A percentile compares a stretch with the other conserved stretches of the same genome.
phyloP scores from a whole-genome alignment of 108 stramenopile species.

The Skeletonema tropicum region DNA sequence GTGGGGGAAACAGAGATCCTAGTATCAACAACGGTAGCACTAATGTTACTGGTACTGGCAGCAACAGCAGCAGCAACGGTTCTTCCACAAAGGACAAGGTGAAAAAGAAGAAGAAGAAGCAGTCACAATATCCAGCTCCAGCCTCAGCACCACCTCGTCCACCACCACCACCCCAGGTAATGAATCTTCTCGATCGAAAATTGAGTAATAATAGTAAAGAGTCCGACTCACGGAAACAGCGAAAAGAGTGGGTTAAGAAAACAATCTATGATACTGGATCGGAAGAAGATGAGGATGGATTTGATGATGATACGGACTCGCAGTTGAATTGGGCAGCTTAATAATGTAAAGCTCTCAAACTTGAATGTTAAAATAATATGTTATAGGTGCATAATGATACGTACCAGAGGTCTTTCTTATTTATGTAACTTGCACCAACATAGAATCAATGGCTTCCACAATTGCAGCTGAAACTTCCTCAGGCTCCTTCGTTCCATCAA shows the following conservation, averaged over 20 bases:
- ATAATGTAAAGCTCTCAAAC: neutral
- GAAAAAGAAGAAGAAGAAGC: neutral
- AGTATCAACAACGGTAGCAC: neutral
- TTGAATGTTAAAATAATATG: no score
- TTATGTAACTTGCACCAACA: slow-evolving; percentile 15
- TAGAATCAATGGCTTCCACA: slow-evolving; percentile 39
- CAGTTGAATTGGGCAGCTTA: slow-evolving; percentile 5
- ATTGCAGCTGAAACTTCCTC: slow-evolving; percentile 58
- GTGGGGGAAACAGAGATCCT: neutral
- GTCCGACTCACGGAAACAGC: neutral
- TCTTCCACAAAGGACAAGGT: neutral
- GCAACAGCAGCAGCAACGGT: neutral
- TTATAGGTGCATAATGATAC: no score
- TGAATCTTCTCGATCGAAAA: no score
- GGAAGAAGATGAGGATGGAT: neutral
- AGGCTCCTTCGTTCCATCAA: slow-evolving; percentile 78
- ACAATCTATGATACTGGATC: slow-evolving; percentile 5
- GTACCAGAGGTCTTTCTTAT: neutral
- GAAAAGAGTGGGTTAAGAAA: neutral
- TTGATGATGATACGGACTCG: slow-evolving; percentile 5
- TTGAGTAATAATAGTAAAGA: neutral
- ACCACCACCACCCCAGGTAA: neutral
- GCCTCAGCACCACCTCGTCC: neutral
- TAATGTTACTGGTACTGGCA: neutral
- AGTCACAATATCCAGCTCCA: neutral